Evolutionary conservation across 208 protist species (phyloP).

Genomic region (Leishmania arabica): DNA sequence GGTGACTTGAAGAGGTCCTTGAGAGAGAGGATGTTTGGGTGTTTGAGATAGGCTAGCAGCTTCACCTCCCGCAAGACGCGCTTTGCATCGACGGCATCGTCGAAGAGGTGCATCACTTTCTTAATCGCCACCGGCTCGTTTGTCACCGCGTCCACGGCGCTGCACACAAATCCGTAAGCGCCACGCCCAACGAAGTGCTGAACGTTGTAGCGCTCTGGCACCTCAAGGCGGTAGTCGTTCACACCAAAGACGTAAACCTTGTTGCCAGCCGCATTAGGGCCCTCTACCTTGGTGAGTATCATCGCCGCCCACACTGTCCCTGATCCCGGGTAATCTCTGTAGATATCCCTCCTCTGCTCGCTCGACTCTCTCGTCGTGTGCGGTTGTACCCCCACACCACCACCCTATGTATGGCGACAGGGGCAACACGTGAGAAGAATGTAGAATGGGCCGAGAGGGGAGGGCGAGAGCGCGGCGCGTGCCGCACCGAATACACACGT

Average conservation of each 20-base stretch:
- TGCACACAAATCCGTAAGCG: slow-evolving; percentile 91
- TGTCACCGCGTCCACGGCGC: slow-evolving; percentile 62
- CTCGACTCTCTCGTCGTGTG: not conserved
- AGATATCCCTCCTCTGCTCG: not conserved
- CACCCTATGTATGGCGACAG: not conserved
- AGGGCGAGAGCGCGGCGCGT: not conserved
- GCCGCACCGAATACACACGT: not conserved
- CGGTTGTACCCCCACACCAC: no score
- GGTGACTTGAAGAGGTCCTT: slow-evolving; percentile 70
- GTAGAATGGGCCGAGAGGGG: not conserved
- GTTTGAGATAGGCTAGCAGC: slow-evolving; percentile 64
- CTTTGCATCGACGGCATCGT: slow-evolving; percentile 93
- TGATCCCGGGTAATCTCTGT: not conserved
- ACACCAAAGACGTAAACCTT: slow-evolving; percentile 80
- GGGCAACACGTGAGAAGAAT: not conserved
- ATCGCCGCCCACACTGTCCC: slow-evolving; percentile 5
- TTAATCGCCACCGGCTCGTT: slow-evolving; percentile 96
- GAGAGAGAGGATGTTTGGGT: slow-evolving; percentile 86
- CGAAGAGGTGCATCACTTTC: slow-evolving; percentile 96
- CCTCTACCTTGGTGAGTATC: slow-evolving; percentile 79
- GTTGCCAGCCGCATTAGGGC: slow-evolving; percentile 56
- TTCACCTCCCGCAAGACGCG: slow-evolving; percentile 86
- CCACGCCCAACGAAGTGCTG: slow-evolving; percentile 81
- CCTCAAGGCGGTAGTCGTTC: slow-evolving; percentile 54
- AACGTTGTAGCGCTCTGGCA: slow-evolving; percentile 76